Evolutionary conservation across 140 eudicot species (phyloP).

Genomic region (Flaveria floridana): DNA sequence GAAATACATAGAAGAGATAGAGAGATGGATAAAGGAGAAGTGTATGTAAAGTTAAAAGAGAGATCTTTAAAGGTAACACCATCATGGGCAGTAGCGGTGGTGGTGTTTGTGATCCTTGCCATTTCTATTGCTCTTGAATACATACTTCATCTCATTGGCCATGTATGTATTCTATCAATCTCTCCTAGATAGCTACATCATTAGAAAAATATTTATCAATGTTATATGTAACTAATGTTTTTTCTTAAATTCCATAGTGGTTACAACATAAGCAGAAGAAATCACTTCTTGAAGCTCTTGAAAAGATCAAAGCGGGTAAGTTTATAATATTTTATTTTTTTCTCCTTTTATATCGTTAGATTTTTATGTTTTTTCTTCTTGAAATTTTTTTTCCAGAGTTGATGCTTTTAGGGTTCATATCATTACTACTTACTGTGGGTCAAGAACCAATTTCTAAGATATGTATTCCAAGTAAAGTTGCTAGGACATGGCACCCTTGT

Average conservation of each 20-base stretch:
- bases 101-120: constrained; percentile 54
- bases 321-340: not conserved
- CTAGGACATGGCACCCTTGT: constrained; percentile 74
- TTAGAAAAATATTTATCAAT: no score
- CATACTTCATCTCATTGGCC: constrained; percentile 48
- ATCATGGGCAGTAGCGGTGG: constrained; percentile 67
- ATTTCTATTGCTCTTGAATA: constrained; percentile 57
- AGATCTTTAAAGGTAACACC: constrained; percentile 56
- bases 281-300: constrained; percentile 60
- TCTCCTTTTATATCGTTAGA: not conserved
- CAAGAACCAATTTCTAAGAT: constrained; percentile 45
- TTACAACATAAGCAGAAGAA: constrained; percentile 45
- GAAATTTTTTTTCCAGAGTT: constrained; percentile 37
- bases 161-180: constrained; percentile 32
- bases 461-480: constrained; percentile 57
- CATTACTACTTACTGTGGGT: constrained; percentile 50
- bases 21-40: constrained; percentile 16
- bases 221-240: not conserved
- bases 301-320: constrained; percentile 66
- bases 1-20: not conserved
- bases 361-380: not conserved
- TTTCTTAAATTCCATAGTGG: constrained; percentile 41
- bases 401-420: constrained; percentile 69
- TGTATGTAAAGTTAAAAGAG: constrained; percentile 22
- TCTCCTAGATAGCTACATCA: not conserved